Conservation (phyloP, 2,329 filamentous ascomycete genomes). For the Ceratocystis papillata region DNA sequence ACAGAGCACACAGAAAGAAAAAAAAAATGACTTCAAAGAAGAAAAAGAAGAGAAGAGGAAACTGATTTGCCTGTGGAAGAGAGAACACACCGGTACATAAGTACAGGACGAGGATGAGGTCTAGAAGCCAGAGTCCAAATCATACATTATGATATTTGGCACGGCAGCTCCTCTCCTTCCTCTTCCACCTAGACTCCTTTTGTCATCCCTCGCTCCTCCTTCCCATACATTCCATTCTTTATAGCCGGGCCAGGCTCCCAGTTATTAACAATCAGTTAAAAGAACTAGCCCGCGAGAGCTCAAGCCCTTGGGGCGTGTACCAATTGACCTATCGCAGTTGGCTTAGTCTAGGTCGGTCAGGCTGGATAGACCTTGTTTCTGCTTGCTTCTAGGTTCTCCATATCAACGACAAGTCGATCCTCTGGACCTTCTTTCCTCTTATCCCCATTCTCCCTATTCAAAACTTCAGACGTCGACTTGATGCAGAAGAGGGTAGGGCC, state of each 20-base stretch:
- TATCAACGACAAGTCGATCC: not conserved
- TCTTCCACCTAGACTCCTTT: not conserved
- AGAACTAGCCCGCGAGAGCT: no score
- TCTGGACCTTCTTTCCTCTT: not conserved
- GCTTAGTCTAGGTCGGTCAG: no score
- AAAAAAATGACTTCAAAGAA: conserved; percentile 4
- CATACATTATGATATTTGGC: not conserved
- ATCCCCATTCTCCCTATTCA: not conserved
- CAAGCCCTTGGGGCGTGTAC: no score
- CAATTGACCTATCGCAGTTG: no score
- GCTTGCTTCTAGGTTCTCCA: not conserved
- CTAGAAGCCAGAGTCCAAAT: not conserved
- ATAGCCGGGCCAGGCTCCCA: not conserved
- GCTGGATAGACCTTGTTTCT: no score
- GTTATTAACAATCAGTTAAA: no score
- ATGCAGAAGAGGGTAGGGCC: not conserved
- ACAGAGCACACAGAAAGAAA: not conserved
- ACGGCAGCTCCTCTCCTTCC: not conserved
- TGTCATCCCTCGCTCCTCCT: not conserved
- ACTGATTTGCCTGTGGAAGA: not conserved
- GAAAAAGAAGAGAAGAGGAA: not conserved
- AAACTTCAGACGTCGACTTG: conserved; percentile 1
- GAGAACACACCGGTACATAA: not conserved
- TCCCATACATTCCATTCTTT: not conserved
- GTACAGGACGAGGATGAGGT: not conserved